Conservation (phyloP, 2,329 filamentous ascomycete genomes). For the Raffaelea albimanens region DNA sequence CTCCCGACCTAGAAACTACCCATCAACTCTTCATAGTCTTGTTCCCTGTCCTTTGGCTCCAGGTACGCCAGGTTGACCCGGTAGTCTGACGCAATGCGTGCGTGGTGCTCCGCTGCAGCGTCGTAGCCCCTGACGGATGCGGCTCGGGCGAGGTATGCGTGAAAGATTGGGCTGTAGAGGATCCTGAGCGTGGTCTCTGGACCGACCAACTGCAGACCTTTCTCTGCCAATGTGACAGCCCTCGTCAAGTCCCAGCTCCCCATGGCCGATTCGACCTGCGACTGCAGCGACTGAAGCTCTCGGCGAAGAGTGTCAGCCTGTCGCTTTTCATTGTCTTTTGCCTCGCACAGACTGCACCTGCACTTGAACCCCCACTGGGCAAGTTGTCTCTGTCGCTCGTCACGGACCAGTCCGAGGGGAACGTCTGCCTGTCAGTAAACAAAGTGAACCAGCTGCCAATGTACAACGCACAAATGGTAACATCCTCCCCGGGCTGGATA, state of each 20-base stretch:
- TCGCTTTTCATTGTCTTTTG: background rate
- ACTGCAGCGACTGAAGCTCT: background rate
- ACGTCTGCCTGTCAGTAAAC: slow-evolving; percentile 11
- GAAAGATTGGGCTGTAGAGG: background rate
- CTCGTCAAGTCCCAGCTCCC: background rate
- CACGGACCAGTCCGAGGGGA: slow-evolving; percentile 10
- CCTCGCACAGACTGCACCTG: slow-evolving; percentile 14
- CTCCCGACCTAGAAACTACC: background rate
- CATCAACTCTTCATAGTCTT: background rate
- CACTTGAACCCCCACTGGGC: slow-evolving; percentile 16
- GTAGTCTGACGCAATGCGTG: background rate
- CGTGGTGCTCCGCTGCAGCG: background rate
- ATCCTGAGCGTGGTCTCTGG: background rate
- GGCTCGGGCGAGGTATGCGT: slow-evolving; percentile 2
- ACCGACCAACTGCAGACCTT: too few species aligned
- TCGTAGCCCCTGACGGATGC: background rate
- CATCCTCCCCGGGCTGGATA: slow-evolving; percentile 20
- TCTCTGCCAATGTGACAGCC: background rate
- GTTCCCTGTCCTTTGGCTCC: background rate
- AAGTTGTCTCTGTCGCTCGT: slow-evolving; percentile 12
- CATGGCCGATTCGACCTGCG: background rate
- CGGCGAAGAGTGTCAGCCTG: background rate
- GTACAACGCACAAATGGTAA: slow-evolving; percentile 16
- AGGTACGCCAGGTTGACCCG: background rate
- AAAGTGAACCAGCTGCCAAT: background rate